A percentile compares a stretch with the other conserved stretches of the same genome.
These are phyloP conservation scores for Gossypium schwendimanii DNA, from an alignment of 441 rosid species.

Conservation along the genomic window DNA sequence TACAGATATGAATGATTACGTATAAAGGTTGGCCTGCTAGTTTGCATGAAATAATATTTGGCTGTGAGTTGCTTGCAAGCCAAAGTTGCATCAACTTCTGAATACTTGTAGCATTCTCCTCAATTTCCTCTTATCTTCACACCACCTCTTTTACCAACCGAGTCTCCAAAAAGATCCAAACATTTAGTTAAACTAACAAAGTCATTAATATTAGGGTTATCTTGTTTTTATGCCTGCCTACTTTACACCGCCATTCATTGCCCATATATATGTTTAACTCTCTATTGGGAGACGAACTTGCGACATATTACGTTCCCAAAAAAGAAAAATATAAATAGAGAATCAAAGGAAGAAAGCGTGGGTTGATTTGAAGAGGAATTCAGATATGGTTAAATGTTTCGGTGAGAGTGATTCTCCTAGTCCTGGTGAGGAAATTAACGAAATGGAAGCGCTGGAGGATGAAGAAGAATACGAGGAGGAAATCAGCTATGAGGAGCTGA, in stretches of 20 bases:
- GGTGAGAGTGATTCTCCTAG: neutral
- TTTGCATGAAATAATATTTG: neutral
- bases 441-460: neutral
- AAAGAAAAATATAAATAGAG: neutral
- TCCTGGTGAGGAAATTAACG: slow-evolving; percentile 1
- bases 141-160: neutral
- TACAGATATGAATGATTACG: neutral
- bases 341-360: neutral
- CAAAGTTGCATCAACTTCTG: neutral
- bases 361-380: neutral
- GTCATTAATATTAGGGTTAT: neutral
- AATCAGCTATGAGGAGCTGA: slow-evolving; percentile 48
- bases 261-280: neutral
- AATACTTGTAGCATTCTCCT: neutral
- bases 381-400: slow-evolving; percentile 2
- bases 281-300: neutral
- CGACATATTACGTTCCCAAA: neutral
- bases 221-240: neutral
- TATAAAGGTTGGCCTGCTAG: neutral
- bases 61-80: neutral
- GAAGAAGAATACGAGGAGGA: slow-evolving; percentile 23
- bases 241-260: slow-evolving; percentile 9
- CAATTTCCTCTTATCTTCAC: slow-evolving; percentile 5
- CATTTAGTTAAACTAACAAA: neutral
- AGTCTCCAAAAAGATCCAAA: neutral